Evolutionary conservation across 1,284 basidiomycete genomes (phyloP), one percentile per base, ranked within the genome.

Genomic region (Ustilago trichophora): DNA sequence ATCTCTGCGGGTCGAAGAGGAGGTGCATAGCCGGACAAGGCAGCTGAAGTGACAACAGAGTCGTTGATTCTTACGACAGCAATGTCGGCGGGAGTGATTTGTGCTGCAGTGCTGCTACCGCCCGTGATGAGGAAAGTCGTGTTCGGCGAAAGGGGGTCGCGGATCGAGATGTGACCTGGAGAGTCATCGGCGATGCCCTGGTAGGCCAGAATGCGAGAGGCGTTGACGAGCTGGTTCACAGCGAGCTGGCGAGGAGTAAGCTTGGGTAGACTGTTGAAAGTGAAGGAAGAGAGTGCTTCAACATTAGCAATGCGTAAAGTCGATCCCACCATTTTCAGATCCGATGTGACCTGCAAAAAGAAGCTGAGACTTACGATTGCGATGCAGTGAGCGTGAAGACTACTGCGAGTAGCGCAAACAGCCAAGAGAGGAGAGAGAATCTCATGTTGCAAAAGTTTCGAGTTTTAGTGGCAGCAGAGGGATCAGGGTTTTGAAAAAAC

Each of bases 221-320:
- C 66, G 29, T 69, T 69, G 36, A 69, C 66, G n/a, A 69, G 56
- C 33, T 69, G 59, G 18, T 58, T 51, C 24, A 64, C 60, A 3
- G 66, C 66, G 18, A 68, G 54, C 35, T 68, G 58, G 9, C 65
- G 57, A 6, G 58, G 58, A 10, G 65, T 62, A n/a, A 68, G 54
- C 21, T 38, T 22, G 0, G 65, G 65, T 4, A 68, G 49, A 13
- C 65, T 50, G 3, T 18, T 24, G 6, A 41, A 18, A 32, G 25
- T 24, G 25, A 18, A 19, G 25, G 12, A 29, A 13, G n/a, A n/a
- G n/a, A n/a, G n/a, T n/a, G n/a, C n/a, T n/a, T n/a, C n/a, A n/a
- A n/a, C n/a, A n/a, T n/a, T n/a, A n/a, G n/a, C n/a, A n/a, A n/a
- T n/a, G n/a, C n/a, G n/a, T n/a, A n/a, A n/a, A n/a, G n/a, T n/a